Evolutionary conservation across 208 protist genomes (phyloP).

Genomic region (Acanthamoeba royreba): DNA sequence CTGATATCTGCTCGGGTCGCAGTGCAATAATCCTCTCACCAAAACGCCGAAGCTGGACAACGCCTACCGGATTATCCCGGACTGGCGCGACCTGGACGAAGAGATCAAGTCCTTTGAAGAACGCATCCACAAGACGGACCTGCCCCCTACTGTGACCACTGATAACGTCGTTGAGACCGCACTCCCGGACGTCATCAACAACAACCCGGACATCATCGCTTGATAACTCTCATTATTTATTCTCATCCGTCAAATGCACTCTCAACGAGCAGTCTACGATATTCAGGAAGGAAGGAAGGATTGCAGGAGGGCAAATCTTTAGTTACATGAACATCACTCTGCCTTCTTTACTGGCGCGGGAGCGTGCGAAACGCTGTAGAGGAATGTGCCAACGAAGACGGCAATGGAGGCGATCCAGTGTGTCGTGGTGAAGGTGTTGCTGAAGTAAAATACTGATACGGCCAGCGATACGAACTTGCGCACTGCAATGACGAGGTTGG

Average conservation of each 20-base stretch:
- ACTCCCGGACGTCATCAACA: too few relatives aligned
- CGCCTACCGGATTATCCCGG: constrained; percentile 85
- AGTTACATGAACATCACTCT: too few relatives aligned
- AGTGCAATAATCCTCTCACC: constrained; percentile 95
- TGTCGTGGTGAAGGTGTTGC: not conserved
- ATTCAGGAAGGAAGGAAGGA: too few relatives aligned
- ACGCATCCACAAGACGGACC: too few relatives aligned
- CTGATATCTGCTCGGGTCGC: not conserved
- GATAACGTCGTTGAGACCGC: too few relatives aligned
- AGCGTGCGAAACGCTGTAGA: not conserved
- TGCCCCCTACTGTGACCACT: too few relatives aligned
- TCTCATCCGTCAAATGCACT: too few relatives aligned
- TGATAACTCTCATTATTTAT: too few relatives aligned
- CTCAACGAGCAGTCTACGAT: too few relatives aligned
- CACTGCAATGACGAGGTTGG: not conserved
- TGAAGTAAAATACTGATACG: constrained; percentile 22
- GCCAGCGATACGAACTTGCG: constrained; percentile 18
- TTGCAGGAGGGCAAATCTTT: too few relatives aligned
- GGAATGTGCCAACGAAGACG: constrained; percentile 38
- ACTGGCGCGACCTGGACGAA: constrained; percentile 88
- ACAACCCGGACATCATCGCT: too few relatives aligned
- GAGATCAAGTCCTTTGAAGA: constrained; percentile 72
- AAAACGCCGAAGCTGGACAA: constrained; percentile 94
- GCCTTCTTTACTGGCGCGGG: not conserved
- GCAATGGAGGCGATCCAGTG: not conserved